These are phyloP conservation scores for Suillus discolor DNA, from an alignment of 768 basidiomycete genomes.

Conservation along the genomic window DNA sequence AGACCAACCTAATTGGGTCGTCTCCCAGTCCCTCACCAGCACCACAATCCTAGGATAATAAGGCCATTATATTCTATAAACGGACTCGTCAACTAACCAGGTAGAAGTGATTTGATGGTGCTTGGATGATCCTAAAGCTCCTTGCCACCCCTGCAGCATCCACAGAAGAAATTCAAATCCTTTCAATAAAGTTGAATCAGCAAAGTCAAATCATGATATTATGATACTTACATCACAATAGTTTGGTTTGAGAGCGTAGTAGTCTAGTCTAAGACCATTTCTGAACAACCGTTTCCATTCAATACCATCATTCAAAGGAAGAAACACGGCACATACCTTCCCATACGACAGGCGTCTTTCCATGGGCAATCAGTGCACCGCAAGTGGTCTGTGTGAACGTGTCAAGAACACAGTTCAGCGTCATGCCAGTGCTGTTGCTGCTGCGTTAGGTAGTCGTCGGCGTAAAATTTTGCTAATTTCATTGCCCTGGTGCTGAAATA, in stretches of 20 bases:
- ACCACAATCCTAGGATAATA: constrained; percentile 57
- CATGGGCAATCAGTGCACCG: constrained; percentile 26
- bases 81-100: constrained; percentile 33
- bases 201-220: constrained; percentile 5
- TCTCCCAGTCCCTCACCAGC: constrained; percentile 70
- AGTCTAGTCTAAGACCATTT: constrained; percentile 64
- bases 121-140: too few species aligned
- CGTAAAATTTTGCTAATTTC: constrained; percentile 71
- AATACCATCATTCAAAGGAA: background rate
- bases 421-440: constrained; percentile 39
- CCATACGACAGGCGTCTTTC: constrained; percentile 55
- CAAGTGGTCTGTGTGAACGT: constrained; percentile 40
- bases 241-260: constrained; percentile 51
- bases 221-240: constrained; percentile 51
- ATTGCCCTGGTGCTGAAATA: constrained; percentile 79
- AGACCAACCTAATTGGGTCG: constrained; percentile 40
- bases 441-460: constrained; percentile 58
- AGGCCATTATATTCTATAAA: background rate
- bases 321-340: constrained; percentile 31
- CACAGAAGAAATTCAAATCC: too few species aligned
- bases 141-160: too few species aligned
- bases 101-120: constrained; percentile 78
- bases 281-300: constrained; percentile 27
- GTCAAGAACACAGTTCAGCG: constrained; percentile 43
- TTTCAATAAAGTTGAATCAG: constrained; percentile 4